These are phyloP conservation scores for Arthrobotrys iridis DNA, from an alignment of 2,329 filamentous ascomycete genomes.

Conservation along the genomic window DNA sequence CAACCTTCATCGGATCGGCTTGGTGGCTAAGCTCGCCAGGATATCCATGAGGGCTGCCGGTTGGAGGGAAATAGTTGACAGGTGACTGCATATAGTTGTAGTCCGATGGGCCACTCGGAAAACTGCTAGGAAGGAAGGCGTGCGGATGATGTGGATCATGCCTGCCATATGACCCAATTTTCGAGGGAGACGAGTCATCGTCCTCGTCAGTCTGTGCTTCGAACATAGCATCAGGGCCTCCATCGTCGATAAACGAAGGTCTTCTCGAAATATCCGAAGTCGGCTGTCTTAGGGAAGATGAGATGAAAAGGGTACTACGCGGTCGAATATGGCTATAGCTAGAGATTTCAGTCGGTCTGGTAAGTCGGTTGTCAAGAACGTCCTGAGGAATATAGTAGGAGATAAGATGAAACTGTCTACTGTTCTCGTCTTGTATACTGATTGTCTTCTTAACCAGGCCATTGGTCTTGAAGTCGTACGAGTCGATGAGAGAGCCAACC, in stretches of 20 bases:
- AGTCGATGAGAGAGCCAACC: slow-evolving; percentile 87
- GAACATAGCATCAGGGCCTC: slow-evolving; percentile 39
- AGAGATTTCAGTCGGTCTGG: slow-evolving; percentile 68
- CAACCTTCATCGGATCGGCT: slow-evolving; percentile 36
- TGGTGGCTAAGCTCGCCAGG: slow-evolving; percentile 34
- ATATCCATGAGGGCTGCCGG: slow-evolving; percentile 43
- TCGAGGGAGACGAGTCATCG: slow-evolving; percentile 40
- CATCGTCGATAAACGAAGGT: slow-evolving; percentile 50
- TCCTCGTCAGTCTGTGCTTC: slow-evolving; percentile 50
- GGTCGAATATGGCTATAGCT: slow-evolving; percentile 33
- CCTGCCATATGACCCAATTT: slow-evolving; percentile 42
- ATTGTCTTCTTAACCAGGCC: slow-evolving; percentile 94
- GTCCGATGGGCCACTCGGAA: slow-evolving; percentile 44
- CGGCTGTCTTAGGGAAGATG: slow-evolving; percentile 48
- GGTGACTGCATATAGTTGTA: slow-evolving; percentile 44
- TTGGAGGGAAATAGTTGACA: slow-evolving; percentile 46
- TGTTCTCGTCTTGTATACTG: slow-evolving; percentile 77
- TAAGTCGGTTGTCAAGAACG: slow-evolving; percentile 71
- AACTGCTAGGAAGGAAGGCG: slow-evolving; percentile 47
- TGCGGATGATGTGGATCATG: slow-evolving; percentile 48
- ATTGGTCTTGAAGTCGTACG: slow-evolving; percentile 83
- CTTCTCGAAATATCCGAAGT: slow-evolving; percentile 48
- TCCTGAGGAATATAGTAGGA: slow-evolving; percentile 88
- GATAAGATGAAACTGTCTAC: slow-evolving; percentile 80
- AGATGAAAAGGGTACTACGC: slow-evolving; percentile 41